Conservation (phyloP, 179 eudicot species). For the Spergularia azorica region DNA sequence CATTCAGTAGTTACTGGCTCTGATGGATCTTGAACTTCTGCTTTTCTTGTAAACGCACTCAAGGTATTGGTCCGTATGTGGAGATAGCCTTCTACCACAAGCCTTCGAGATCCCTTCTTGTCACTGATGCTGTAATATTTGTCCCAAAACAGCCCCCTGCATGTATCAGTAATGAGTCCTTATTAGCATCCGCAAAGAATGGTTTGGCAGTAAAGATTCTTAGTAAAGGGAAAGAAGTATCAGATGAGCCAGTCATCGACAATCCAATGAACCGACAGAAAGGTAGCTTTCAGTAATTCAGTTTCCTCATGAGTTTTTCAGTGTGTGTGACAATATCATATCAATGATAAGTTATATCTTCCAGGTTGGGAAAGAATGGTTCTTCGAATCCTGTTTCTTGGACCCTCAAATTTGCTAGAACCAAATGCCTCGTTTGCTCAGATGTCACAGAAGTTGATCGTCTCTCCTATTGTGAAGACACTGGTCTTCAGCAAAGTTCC, state of each 20-base stretch:
- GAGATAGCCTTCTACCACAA: slow-evolving; percentile 97
- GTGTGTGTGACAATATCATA: not conserved
- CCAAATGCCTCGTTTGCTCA: slow-evolving; percentile 90
- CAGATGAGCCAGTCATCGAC: slow-evolving; percentile 85
- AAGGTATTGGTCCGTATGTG: slow-evolving; percentile 96
- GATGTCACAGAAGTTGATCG: slow-evolving; percentile 94
- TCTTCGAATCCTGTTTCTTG: slow-evolving; percentile 92
- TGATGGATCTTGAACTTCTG: not conserved
- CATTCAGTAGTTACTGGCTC: not conserved
- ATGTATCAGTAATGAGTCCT: slow-evolving; percentile 77
- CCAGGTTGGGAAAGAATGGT: slow-evolving; percentile 99
- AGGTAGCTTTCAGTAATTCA: slow-evolving; percentile 40
- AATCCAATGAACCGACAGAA: slow-evolving; percentile 72
- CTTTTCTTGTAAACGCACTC: slow-evolving; percentile 1
- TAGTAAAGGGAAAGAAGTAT: slow-evolving; percentile 84
- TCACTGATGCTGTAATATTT: slow-evolving; percentile 93
- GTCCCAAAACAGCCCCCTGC: slow-evolving; percentile 85
- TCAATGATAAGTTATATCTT: slow-evolving; percentile 3
- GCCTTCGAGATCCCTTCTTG: slow-evolving; percentile 79
- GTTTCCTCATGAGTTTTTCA: not conserved
- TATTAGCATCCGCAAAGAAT: slow-evolving; percentile 86
- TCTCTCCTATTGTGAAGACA: slow-evolving; percentile 95
- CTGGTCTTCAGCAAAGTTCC: slow-evolving; percentile 98
- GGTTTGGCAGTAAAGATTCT: slow-evolving; percentile 93
- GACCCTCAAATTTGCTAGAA: slow-evolving; percentile 94